Conservation (phyloP, 495 filamentous ascomycete species). For the Hypoxylon fragiforme region DNA sequence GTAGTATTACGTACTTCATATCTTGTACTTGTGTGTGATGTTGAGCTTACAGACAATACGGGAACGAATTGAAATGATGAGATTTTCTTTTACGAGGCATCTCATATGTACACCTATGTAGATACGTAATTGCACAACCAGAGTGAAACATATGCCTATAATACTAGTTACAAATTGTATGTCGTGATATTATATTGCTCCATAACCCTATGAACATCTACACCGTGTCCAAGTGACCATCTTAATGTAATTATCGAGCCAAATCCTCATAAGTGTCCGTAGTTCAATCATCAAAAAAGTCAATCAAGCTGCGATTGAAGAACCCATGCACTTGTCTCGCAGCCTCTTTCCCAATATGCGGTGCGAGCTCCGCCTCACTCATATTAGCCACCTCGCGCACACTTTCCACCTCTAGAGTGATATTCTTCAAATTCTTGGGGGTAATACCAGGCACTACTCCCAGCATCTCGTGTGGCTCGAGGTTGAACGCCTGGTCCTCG, state of each 20-base stretch:
- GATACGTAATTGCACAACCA: no score
- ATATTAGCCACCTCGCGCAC: conserved; percentile 87
- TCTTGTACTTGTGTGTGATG: neutral
- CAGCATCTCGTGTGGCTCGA: conserved; percentile 82
- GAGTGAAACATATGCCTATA: no score
- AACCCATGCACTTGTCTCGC: conserved; percentile 78
- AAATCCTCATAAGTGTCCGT: no score
- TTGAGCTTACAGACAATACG: neutral
- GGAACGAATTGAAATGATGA: conserved; percentile 2
- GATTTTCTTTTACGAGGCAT: neutral
- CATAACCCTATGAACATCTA: no score
- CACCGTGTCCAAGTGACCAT: no score
- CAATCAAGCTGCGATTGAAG: conserved; percentile 77
- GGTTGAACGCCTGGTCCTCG: conserved; percentile 62
- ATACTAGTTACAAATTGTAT: no score
- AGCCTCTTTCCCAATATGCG: conserved; percentile 77
- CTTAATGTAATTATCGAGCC: no score
- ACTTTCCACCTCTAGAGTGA: conserved; percentile 74
- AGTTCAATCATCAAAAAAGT: no score
- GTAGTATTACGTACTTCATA: no score
- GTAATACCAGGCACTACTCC: conserved; percentile 84
- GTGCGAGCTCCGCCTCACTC: conserved; percentile 68
- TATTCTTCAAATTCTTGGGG: conserved; percentile 67
- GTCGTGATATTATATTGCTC: no score
- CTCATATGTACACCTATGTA: conserved; percentile 2